Conservation (phyloP, 1,284 basidiomycete species). For the Tilletia setariae region DNA sequence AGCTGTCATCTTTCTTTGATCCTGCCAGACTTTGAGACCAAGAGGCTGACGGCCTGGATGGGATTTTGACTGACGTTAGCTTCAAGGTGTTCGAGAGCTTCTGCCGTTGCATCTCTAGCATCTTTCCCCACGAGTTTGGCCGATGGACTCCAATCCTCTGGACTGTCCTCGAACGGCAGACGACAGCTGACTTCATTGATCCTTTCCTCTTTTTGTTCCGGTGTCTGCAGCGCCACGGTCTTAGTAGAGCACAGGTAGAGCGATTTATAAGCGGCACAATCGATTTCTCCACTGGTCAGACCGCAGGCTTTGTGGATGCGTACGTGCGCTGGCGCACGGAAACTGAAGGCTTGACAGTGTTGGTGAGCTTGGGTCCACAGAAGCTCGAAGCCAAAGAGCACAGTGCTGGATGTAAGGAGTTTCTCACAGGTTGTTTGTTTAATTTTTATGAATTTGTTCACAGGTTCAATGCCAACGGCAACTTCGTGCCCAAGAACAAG, state of each 20-base stretch:
- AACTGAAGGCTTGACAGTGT: background rate
- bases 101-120: background rate
- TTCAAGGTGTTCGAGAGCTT: slow-evolving; percentile 1
- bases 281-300: slow-evolving; percentile 1
- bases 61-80: slow-evolving; percentile 8
- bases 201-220: background rate
- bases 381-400: background rate
- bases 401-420: background rate
- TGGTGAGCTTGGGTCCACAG: background rate
- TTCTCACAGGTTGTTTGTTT: slow-evolving; percentile 10
- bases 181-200: slow-evolving; percentile 5
- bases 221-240: background rate
- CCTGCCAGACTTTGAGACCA: background rate
- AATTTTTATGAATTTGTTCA: slow-evolving; percentile 4
- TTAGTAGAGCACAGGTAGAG: background rate
- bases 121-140: background rate
- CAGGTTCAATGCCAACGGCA: background rate
- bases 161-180: background rate
- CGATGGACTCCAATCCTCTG: slow-evolving; percentile 4
- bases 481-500: slow-evolving; percentile 9
- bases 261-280: background rate
- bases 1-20: background rate
- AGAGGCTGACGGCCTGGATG: background rate
- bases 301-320: background rate
- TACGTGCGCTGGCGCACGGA: slow-evolving; percentile 1